Evolutionary conservation across 1,139 yeast species (phyloP).

Genomic region (Pichia sp.): DNA sequence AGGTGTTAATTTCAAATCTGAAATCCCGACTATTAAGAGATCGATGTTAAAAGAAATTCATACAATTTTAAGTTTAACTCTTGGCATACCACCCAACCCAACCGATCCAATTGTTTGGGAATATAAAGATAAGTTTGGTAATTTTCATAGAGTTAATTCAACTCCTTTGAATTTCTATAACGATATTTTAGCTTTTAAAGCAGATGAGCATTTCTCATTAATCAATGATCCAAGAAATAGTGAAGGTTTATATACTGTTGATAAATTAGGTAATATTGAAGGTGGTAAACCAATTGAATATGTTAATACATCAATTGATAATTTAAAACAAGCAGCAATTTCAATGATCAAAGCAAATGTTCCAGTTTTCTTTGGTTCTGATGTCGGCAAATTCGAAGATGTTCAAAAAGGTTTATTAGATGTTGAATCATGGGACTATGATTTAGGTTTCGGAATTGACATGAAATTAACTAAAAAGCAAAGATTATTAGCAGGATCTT

Average conservation of each 20-base stretch:
- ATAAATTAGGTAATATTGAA: slow-evolving; percentile 50
- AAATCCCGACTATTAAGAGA: slow-evolving; percentile 35
- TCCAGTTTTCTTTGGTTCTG: slow-evolving; percentile 67
- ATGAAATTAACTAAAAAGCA: slow-evolving; percentile 47
- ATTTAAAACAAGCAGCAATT: slow-evolving; percentile 50
- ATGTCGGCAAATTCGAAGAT: slow-evolving; percentile 54
- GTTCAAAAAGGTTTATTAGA: slow-evolving; percentile 49
- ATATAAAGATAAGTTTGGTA: slow-evolving; percentile 50
- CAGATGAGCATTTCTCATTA: slow-evolving; percentile 46
- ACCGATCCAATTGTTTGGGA: slow-evolving; percentile 54
- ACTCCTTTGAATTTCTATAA: slow-evolving; percentile 51
- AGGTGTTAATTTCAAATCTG: neutral
- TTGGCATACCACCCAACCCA: slow-evolving; percentile 62
- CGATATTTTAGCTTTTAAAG: slow-evolving; percentile 41
- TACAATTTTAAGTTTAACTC: slow-evolving; percentile 46
- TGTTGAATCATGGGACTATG: slow-evolving; percentile 48
- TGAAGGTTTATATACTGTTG: slow-evolving; percentile 54
- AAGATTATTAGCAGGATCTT: slow-evolving; percentile 50
- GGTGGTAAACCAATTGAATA: slow-evolving; percentile 62
- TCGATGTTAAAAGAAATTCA: slow-evolving; percentile 49
- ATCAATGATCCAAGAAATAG: slow-evolving; percentile 60
- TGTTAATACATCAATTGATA: slow-evolving; percentile 47
- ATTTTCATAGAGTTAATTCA: slow-evolving; percentile 40
- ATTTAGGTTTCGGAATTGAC: slow-evolving; percentile 48
- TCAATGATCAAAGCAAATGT: slow-evolving; percentile 53